A percentile compares a stretch with the other conserved stretches of the same genome.
These are phyloP conservation scores for Prorocentrum cordatum DNA, from an alignment of 169 alveolate species.

Conservation along the genomic window DNA sequence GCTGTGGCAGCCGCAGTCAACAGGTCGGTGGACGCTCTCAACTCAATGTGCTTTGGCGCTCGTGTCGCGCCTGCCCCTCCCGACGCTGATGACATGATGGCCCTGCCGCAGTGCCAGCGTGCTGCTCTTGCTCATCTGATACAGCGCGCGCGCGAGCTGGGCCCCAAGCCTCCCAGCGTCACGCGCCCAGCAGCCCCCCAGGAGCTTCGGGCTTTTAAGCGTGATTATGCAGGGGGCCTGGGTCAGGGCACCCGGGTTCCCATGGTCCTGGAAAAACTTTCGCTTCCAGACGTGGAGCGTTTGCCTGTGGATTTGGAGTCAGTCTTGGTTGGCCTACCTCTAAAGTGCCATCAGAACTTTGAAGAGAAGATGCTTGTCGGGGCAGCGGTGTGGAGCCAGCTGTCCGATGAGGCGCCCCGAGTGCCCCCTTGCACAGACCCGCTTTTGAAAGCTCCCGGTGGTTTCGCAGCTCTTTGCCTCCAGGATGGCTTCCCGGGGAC, in stretches of 20 bases:
- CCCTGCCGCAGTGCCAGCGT: background rate
- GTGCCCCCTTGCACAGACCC: background rate
- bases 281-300: background rate
- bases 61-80: background rate
- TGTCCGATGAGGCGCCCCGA: background rate
- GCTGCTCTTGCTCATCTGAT: background rate
- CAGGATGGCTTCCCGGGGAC: background rate
- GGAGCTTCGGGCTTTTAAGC: background rate
- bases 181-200: background rate
- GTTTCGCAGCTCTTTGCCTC: background rate
- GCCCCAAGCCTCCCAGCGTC: background rate
- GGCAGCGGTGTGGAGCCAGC: background rate
- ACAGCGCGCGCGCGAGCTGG: background rate
- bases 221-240: background rate
- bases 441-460: background rate
- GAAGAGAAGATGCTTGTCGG: conserved; percentile 4
- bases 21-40: background rate
- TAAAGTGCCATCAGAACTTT: background rate
- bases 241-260: background rate
- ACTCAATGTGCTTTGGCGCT: background rate
- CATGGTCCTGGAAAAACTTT: background rate
- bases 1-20: background rate
- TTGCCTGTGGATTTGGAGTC: background rate
- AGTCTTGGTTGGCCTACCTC: background rate
- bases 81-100: background rate